Conservation (phyloP, 495 filamentous ascomycete species). For the Daldinia decipiens region DNA sequence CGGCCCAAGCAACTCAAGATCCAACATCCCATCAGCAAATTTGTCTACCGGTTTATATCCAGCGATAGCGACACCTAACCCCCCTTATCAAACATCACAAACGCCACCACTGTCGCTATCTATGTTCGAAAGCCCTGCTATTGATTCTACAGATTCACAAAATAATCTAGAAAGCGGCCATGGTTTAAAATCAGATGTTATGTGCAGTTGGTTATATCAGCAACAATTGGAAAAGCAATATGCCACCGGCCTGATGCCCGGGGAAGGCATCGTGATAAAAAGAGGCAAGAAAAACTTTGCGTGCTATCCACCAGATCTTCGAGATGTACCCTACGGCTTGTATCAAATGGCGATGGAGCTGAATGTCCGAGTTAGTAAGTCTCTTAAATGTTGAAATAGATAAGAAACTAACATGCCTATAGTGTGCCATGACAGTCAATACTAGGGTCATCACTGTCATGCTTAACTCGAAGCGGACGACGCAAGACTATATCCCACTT, state of each 20-base stretch:
- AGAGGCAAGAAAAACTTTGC: slow-evolving; percentile 63
- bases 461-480: slow-evolving; percentile 55
- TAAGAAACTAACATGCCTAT: slow-evolving; percentile 3
- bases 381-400: background rate
- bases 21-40: background rate
- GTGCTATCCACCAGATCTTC: slow-evolving; percentile 65
- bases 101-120: slow-evolving; percentile 29
- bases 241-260: slow-evolving; percentile 60
- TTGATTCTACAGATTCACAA: slow-evolving; percentile 32
- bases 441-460: slow-evolving; percentile 67
- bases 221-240: slow-evolving; percentile 68
- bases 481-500: slow-evolving; percentile 63
- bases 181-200: slow-evolving; percentile 67
- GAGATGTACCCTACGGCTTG: slow-evolving; percentile 57
- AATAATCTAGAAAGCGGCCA: slow-evolving; percentile 53
- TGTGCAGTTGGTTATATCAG: slow-evolving; percentile 70
- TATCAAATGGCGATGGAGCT: slow-evolving; percentile 62
- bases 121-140: slow-evolving; percentile 22
- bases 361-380: slow-evolving; percentile 60
- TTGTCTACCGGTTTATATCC: background rate
- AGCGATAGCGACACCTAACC: slow-evolving; percentile 21
- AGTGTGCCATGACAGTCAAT: slow-evolving; percentile 69
- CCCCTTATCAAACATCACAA: slow-evolving; percentile 9
- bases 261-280: slow-evolving; percentile 71
- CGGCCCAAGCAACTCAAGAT: background rate